These are phyloP conservation scores for Saururus chinensis DNA, from an alignment of 164 flowering plant genomes.

Conservation along the genomic window DNA sequence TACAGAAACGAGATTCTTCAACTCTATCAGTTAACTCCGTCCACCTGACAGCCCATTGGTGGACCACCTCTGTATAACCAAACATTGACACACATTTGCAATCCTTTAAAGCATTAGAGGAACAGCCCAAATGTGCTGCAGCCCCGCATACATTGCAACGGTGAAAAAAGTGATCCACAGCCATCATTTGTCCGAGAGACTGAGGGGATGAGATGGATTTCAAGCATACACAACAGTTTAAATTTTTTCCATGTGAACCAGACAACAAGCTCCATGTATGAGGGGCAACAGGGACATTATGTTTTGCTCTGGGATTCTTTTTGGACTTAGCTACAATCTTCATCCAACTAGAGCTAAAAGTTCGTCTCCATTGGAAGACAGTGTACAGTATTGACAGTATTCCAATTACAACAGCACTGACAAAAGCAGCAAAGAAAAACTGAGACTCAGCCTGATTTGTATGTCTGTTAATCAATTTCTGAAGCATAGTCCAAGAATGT, in stretches of 20 bases:
- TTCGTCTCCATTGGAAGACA: slow-evolving; percentile 91
- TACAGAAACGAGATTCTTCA: slow-evolving; percentile 72
- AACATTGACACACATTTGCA: slow-evolving; percentile 90
- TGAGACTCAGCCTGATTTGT: slow-evolving; percentile 46
- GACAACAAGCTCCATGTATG: slow-evolving; percentile 77
- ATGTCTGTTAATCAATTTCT: slow-evolving; percentile 33
- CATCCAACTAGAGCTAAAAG: slow-evolving; percentile 81
- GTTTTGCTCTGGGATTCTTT: slow-evolving; percentile 62
- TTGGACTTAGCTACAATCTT: slow-evolving; percentile 85
- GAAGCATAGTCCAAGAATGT: slow-evolving; percentile 13
- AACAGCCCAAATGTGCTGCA: slow-evolving; percentile 74
- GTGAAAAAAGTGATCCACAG: slow-evolving; percentile 63
- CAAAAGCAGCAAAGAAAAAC: slow-evolving; percentile 48
- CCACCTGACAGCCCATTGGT: slow-evolving; percentile 96
- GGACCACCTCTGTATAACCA: slow-evolving; percentile 62
- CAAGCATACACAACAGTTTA: slow-evolving; percentile 89
- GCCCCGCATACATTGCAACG: slow-evolving; percentile 75
- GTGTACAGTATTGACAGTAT: slow-evolving; percentile 67
- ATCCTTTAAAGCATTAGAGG: slow-evolving; percentile 68
- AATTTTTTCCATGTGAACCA: slow-evolving; percentile 62
- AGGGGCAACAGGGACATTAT: slow-evolving; percentile 55
- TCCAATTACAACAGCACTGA: slow-evolving; percentile 64
- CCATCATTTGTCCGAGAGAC: slow-evolving; percentile 60
- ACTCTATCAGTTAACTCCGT: slow-evolving; percentile 68
- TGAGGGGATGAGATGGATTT: slow-evolving; percentile 68